Percentiles rank a stretch among this genome's conserved stretches.
Conservation (phyloP, 2,329 filamentous ascomycete genomes). For the Cordyceps tenuipes region DNA sequence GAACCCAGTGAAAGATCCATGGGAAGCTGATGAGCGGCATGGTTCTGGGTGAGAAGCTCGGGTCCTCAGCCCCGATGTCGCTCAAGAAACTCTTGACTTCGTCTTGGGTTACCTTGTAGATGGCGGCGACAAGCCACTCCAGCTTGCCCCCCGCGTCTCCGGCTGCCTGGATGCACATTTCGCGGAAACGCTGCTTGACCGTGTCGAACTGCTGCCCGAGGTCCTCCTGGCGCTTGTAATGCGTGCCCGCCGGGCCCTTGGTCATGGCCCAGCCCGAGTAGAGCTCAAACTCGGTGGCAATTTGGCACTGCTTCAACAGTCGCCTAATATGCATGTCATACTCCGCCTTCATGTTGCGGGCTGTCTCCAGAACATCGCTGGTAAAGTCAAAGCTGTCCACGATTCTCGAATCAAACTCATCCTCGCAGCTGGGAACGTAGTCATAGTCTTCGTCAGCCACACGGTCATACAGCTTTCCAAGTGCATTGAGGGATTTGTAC, state of each 20-base stretch:
- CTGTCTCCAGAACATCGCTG: conserved; percentile 46
- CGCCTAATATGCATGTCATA: conserved; percentile 73
- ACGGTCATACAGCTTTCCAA: conserved; percentile 77
- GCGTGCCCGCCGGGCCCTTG: conserved; percentile 60
- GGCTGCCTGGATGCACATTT: conserved; percentile 55
- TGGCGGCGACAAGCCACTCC: conserved; percentile 69
- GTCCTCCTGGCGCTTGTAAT: conserved; percentile 83
- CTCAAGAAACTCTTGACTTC: conserved; percentile 38
- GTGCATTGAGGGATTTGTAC: conserved; percentile 62
- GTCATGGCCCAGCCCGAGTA: conserved; percentile 79
- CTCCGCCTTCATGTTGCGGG: conserved; percentile 58
- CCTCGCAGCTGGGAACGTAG: conserved; percentile 65
- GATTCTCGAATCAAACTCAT: conserved; percentile 69
- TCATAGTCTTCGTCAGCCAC: conserved; percentile 48
- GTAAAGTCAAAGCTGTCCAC: conserved; percentile 52
- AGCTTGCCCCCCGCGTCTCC: conserved; percentile 67
- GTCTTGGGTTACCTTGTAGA: conserved; percentile 75
- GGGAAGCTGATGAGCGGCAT: conserved; percentile 84
- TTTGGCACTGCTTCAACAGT: conserved; percentile 77
- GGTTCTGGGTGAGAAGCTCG: conserved; percentile 12
- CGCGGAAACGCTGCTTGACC: conserved; percentile 62
- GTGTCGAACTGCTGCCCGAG: conserved; percentile 59
- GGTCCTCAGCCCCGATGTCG: background rate
- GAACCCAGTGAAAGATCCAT: conserved; percentile 72
- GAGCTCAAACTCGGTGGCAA: conserved; percentile 83